phyloP scores from a whole-genome alignment of 2,329 filamentous ascomycete genomes.

The Domatiomyces globalis region DNA sequence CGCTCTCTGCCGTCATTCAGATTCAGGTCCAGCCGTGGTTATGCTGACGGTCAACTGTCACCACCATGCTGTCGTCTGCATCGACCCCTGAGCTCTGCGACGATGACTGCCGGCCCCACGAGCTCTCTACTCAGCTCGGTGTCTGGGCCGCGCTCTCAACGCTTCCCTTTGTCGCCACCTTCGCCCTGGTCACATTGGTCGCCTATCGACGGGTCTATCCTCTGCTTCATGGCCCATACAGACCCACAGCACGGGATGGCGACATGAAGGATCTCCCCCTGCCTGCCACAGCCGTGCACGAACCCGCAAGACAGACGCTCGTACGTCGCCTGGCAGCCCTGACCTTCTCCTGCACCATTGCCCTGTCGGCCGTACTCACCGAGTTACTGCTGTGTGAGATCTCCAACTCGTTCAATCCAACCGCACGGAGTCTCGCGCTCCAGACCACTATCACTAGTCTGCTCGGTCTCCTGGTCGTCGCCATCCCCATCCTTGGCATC shows the following conservation, averaged over 20 bases:
- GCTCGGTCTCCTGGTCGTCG: conserved; percentile 55
- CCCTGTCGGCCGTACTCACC: conserved; percentile 60
- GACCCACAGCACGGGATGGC: conserved; percentile 6
- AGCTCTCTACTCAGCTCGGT: conserved; percentile 9
- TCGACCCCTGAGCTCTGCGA: background rate
- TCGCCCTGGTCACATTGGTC: conserved; percentile 46
- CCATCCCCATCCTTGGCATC: conserved; percentile 68
- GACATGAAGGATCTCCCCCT: conserved; percentile 10
- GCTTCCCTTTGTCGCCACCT: conserved; percentile 57
- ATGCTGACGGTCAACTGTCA: background rate
- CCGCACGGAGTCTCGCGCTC: conserved; percentile 54
- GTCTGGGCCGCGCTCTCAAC: conserved; percentile 40
- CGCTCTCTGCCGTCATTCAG: background rate
- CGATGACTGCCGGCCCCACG: background rate
- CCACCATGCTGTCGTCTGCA: background rate
- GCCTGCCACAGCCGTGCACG: conserved; percentile 11
- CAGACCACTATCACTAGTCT: conserved; percentile 56
- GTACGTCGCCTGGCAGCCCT: conserved; percentile 36
- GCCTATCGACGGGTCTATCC: conserved; percentile 59
- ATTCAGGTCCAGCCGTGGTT: background rate
- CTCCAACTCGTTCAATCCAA: conserved; percentile 55
- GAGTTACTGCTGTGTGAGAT: conserved; percentile 77
- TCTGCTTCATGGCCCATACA: conserved; percentile 38
- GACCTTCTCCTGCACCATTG: conserved; percentile 64
- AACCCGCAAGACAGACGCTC: conserved; percentile 18